These are phyloP conservation scores for Epichloe hybrida DNA, from an alignment of 2,329 filamentous ascomycete genomes.

Conservation along the genomic window DNA sequence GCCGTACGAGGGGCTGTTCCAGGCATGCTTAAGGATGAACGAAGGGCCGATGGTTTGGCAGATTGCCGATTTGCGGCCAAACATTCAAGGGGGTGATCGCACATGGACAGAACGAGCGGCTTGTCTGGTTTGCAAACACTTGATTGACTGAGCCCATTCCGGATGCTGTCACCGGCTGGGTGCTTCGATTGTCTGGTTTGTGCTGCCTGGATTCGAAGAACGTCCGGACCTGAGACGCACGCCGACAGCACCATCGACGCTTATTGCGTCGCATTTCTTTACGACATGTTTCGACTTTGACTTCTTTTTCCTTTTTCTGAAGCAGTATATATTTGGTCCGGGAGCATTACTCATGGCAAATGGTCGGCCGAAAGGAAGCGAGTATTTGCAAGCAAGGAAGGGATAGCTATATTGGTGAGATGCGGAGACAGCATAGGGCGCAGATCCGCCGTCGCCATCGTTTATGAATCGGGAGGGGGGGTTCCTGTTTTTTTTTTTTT, in stretches of 20 bases:
- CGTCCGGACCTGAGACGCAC: too few relatives aligned
- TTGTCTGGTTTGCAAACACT: constrained; percentile 36
- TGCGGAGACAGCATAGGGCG: background rate
- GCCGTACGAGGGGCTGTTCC: constrained; percentile 39
- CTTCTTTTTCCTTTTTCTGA: background rate
- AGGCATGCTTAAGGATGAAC: constrained; percentile 34
- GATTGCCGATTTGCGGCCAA: constrained; percentile 36
- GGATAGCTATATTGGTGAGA: background rate
- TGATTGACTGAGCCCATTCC: constrained; percentile 21
- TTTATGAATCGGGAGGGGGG: background rate
- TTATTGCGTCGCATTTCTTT: background rate
- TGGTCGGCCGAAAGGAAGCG: background rate
- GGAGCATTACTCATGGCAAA: background rate
- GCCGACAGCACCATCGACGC: background rate
- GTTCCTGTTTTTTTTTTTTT: too few relatives aligned
- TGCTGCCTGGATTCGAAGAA: background rate
- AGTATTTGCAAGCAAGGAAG: background rate
- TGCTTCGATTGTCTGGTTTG: background rate
- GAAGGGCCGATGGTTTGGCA: constrained; percentile 35
- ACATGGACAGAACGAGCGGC: constrained; percentile 36
- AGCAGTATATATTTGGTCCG: background rate
- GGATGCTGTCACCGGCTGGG: background rate
- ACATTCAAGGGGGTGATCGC: constrained; percentile 36
- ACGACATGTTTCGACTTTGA: background rate
- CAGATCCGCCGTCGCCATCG: background rate